Conservation (phyloP, 139 green algal species). For the Closterium sp. region DNA sequence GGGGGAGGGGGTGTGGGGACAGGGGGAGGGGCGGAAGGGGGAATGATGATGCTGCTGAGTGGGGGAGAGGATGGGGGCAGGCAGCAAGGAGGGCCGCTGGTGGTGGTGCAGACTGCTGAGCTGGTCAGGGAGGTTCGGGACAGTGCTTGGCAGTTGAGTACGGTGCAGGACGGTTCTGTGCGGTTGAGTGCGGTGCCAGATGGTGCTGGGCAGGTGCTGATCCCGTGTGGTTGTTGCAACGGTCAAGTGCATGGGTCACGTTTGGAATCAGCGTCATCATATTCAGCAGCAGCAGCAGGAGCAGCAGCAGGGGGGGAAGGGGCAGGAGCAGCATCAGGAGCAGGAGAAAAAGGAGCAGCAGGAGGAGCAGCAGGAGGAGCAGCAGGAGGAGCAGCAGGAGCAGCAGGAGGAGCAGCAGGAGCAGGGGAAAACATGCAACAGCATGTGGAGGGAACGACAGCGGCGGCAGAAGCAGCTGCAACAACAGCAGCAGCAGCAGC, state of each 20-base stretch:
- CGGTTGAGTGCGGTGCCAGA: background rate
- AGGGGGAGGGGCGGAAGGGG: background rate
- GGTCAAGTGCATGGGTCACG: background rate
- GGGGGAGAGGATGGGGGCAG: background rate
- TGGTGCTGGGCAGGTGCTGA: background rate
- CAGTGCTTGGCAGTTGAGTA: background rate
- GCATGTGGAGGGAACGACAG: too few species aligned
- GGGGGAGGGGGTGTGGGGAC: too few species aligned
- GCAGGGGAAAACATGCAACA: too few species aligned
- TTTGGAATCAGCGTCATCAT: background rate
- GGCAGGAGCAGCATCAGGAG: background rate
- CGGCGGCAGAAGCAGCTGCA: too few species aligned
- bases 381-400: too few species aligned
- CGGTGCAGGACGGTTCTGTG: background rate
- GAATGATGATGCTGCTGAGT: background rate
- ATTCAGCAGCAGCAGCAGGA: background rate
- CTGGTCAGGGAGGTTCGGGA: background rate
- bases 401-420: too few species aligned
- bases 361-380: too few species aligned
- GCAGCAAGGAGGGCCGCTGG: background rate
- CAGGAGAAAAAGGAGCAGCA: too few species aligned
- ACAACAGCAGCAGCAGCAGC: too few species aligned
- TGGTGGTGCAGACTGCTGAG: background rate
- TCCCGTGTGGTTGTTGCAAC: background rate
- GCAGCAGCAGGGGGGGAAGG: background rate